Conservation (phyloP, 108 stramenopile genomes). For the Nitzschia inconspicua region DNA sequence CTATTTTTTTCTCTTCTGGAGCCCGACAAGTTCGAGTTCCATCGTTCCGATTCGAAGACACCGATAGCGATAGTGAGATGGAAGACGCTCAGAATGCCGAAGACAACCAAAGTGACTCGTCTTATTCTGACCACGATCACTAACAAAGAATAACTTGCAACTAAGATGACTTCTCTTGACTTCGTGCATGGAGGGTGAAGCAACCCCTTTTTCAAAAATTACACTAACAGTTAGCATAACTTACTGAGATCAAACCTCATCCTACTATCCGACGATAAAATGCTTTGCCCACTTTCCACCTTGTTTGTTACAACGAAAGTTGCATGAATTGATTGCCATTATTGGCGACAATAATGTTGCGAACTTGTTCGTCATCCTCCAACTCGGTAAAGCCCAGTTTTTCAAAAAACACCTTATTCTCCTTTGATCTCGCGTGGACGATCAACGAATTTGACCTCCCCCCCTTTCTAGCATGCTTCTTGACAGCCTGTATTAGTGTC, state of each 20-base stretch:
- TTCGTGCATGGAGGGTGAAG: no score
- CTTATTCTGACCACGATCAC: slow-evolving; percentile 21
- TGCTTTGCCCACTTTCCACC: no score
- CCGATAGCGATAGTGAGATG: slow-evolving; percentile 26
- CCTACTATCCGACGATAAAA: no score
- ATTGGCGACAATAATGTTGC: no score
- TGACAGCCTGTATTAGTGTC: slow-evolving; percentile 23
- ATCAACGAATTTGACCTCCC: slow-evolving; percentile 16
- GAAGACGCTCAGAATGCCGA: slow-evolving; percentile 7
- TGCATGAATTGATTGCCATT: no score
- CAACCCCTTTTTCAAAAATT: no score
- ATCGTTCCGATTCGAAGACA: not conserved
- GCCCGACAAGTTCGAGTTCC: not conserved
- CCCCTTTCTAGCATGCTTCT: slow-evolving; percentile 8
- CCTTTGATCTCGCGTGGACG: slow-evolving; percentile 33
- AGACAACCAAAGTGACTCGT: not conserved
- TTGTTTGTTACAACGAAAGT: no score
- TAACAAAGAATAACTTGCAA: no score
- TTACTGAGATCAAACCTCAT: no score
- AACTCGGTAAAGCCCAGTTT: slow-evolving; percentile 43
- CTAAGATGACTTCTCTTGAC: no score
- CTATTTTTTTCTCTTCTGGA: not conserved
- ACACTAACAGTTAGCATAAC: no score
- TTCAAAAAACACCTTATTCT: slow-evolving; percentile 44
- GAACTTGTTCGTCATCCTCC: not conserved